Evolutionary conservation across 2,329 filamentous ascomycete species (phyloP), one percentile per base, ranked within the genome.

Genomic region (Phaeoacremonium minimum): DNA sequence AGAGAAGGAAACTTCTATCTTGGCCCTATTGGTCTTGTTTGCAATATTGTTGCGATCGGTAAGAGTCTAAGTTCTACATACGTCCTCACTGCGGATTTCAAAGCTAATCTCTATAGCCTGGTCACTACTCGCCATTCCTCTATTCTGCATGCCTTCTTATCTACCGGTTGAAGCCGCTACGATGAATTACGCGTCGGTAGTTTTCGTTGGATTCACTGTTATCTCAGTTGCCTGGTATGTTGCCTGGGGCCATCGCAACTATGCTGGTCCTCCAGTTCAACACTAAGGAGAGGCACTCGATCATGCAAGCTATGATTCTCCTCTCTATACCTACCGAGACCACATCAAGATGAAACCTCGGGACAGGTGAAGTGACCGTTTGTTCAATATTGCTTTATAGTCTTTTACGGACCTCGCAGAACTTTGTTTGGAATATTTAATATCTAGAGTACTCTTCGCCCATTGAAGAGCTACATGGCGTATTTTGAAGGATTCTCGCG

Each of bases 171-270:
- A 69, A 1, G 58, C 71, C 6, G 54, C 61, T 14, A 71, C 66
- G 28, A 82, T 87, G 68, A 88, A 88, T 68, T 88, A 86, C 57
- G 83, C 83, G 2, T 79, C 79, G 12, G 83, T 80, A 20, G 83
- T 88, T n/a, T 86, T 87, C 47, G 73, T 83, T 17, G 80, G 69
- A 5, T 82, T 85, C 43, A 71, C 75, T 37, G 33, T 66, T 28
- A 70, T 87, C 39, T 76, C 83, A 2, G 70, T 67, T 8, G 57
- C 63, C 7, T 88, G 83, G 82, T 88, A 88, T 63, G 64, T 77
- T 46, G 68, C 70, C 35, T 85, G 81, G 80, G 83, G 83, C 20
- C 73, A 76, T 60, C 75, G 78, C 61, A 77, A 87, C 60, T 85
- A 85, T 60, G 66, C 67, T 31, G 80, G 81, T 13, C 80, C 78